Evolutionary conservation across 2,329 filamentous ascomycete species (phyloP).

Genomic region (Fusarium sororula): DNA sequence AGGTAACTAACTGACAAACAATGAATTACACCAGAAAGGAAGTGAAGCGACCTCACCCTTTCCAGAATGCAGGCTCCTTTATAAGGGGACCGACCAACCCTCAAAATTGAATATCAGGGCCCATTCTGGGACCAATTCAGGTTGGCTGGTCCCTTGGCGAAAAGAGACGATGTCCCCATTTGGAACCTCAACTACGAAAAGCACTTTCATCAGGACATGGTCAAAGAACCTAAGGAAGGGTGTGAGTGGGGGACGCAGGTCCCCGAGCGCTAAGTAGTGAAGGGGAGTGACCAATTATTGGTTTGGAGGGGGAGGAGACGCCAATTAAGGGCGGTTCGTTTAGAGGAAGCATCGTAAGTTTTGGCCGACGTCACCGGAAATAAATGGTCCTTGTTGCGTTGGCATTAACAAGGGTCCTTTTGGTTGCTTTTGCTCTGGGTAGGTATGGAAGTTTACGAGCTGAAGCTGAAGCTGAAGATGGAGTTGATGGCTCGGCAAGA

Average conservation of each 20-base stretch:
- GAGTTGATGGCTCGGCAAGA: background rate
- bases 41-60: background rate
- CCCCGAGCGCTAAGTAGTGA: conserved; percentile 10
- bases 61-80: conserved; percentile 24
- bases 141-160: conserved; percentile 17
- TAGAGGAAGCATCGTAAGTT: conserved; percentile 9
- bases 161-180: conserved; percentile 23
- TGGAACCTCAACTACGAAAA: background rate
- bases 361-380: background rate
- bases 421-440: background rate
- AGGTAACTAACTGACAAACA: conserved; percentile 1
- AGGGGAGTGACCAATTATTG: conserved; percentile 26
- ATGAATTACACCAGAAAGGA: background rate
- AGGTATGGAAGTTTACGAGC: background rate
- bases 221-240: background rate
- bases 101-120: conserved; percentile 28
- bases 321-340: conserved; percentile 14
- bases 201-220: conserved; percentile 11
- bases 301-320: conserved; percentile 3
- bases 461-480: background rate
- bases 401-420: background rate
- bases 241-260: conserved; percentile 25
- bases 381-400: background rate
- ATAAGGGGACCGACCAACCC: conserved; percentile 27
- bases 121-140: background rate